These are phyloP conservation scores for Pleoardoris graminearum DNA, from an alignment of 2,329 filamentous ascomycete species.

Conservation along the genomic window DNA sequence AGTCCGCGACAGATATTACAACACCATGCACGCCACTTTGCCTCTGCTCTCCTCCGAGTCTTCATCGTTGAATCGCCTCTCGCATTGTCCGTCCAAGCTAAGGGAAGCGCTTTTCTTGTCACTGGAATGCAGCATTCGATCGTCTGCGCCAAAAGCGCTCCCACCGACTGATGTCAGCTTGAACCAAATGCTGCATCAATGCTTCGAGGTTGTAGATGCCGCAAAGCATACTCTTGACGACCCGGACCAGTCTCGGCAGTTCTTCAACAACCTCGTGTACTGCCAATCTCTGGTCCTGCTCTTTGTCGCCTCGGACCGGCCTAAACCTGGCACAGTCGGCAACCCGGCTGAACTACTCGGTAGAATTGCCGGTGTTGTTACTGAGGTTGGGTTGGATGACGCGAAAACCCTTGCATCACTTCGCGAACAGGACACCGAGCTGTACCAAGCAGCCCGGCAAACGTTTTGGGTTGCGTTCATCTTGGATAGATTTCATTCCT, in stretches of 20 bases:
- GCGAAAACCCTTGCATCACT: constrained; percentile 26
- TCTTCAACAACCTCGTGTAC: constrained; percentile 41
- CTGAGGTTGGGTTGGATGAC: constrained; percentile 39
- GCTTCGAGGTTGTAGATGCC: constrained; percentile 32
- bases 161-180: constrained; percentile 29
- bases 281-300: constrained; percentile 39
- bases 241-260: constrained; percentile 30
- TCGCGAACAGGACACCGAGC: constrained; percentile 37
- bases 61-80: constrained; percentile 38
- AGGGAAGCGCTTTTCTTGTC: constrained; percentile 43
- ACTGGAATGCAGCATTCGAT: constrained; percentile 39
- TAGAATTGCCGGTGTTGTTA: constrained; percentile 36
- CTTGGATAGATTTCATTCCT: constrained; percentile 44
- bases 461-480: constrained; percentile 44
- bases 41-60: constrained; percentile 41
- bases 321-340: constrained; percentile 30
- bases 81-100: constrained; percentile 39
- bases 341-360: constrained; percentile 37
- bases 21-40: constrained; percentile 40
- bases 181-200: constrained; percentile 35
- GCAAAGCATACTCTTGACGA: constrained; percentile 35
- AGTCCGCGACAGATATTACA: constrained; percentile 37
- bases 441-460: constrained; percentile 36
- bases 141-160: constrained; percentile 34
- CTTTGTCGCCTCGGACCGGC: constrained; percentile 38